Evolutionary conservation across 306 rosid genomes (phyloP).

Genomic region (Casuarina cunninghamiana): DNA sequence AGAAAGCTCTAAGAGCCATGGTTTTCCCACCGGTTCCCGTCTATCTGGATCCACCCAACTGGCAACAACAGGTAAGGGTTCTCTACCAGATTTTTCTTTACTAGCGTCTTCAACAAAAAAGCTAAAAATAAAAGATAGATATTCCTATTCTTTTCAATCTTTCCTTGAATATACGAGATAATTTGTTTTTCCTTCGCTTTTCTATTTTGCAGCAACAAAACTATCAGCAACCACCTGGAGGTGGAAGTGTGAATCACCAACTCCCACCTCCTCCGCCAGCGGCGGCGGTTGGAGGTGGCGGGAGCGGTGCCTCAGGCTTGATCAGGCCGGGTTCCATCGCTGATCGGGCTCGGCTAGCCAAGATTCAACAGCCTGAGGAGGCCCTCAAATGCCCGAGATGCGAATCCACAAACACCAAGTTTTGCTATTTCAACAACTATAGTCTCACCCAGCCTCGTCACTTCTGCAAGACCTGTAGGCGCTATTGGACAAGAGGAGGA

Average conservation of each 20-base stretch:
- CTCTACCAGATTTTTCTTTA: slow-evolving; percentile 16
- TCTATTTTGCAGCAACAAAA: slow-evolving; percentile 29
- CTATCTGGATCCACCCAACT: slow-evolving; percentile 87
- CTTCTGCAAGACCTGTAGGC: slow-evolving; percentile 86
- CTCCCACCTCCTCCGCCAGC: slow-evolving; percentile 33
- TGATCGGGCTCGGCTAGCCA: slow-evolving; percentile 67
- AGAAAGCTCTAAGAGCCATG: slow-evolving; percentile 60
- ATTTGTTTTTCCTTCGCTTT: slow-evolving; percentile 17
- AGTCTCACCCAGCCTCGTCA: slow-evolving; percentile 83
- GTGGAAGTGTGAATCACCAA: slow-evolving; percentile 27
- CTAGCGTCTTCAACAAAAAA: slow-evolving; percentile 57
- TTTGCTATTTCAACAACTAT: slow-evolving; percentile 89
- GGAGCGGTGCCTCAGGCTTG: slow-evolving; percentile 30
- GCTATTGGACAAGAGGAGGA: slow-evolving; percentile 94
- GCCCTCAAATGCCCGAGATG: slow-evolving; percentile 79
- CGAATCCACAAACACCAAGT: slow-evolving; percentile 83
- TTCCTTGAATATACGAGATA: slow-evolving; percentile 64
- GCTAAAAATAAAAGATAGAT: slow-evolving; percentile 38
- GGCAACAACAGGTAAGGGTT: slow-evolving; percentile 66
- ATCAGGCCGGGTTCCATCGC: slow-evolving; percentile 68
- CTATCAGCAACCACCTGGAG: slow-evolving; percentile 33
- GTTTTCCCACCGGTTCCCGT: slow-evolving; percentile 79
- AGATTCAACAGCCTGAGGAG: slow-evolving; percentile 60
- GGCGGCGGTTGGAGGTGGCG: slow-evolving; percentile 11
- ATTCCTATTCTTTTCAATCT: slow-evolving; percentile 45